phyloP scores from a whole-genome alignment of 2,329 filamentous ascomycete species.

The Aspergillus pseudoviridinutans region DNA sequence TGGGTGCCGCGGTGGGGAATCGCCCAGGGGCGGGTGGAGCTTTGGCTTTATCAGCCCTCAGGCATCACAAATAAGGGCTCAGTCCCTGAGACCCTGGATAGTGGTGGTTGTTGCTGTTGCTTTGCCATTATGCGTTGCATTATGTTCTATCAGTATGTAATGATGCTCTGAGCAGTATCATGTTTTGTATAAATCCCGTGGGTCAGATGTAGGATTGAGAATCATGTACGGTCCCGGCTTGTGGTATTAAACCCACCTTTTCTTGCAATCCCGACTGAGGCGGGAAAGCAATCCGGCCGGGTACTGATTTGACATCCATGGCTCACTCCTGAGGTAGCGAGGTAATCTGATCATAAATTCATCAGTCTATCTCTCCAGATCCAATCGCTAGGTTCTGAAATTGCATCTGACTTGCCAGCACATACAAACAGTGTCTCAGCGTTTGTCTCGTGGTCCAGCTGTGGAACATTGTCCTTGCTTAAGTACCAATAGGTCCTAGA shows the following conservation, averaged over 20 bases:
- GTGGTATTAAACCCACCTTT: background rate
- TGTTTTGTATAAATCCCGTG: background rate
- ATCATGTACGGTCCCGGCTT: background rate
- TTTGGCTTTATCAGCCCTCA: background rate
- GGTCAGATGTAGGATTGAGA: background rate
- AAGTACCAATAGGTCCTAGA: too few species aligned
- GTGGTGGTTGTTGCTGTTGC: background rate
- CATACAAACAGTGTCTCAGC: background rate
- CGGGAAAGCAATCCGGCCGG: background rate
- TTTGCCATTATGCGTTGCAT: background rate
- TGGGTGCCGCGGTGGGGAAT: constrained; percentile 1
- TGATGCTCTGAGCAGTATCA: too few species aligned
- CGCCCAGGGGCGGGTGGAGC: background rate
- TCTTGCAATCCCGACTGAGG: background rate
- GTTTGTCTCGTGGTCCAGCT: background rate
- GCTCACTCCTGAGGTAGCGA: background rate
- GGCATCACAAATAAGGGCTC: background rate
- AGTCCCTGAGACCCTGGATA: background rate
- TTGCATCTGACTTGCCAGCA: background rate
- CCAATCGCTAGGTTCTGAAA: background rate
- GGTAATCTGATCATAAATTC: background rate
- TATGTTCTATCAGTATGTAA: background rate
- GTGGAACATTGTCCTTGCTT: background rate
- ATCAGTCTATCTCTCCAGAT: background rate
- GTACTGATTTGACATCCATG: background rate